Evolutionary conservation across 2,329 filamentous ascomycete species (phyloP), one percentile per base, ranked within the genome.

Genomic region (Talaromyces sp.): DNA sequence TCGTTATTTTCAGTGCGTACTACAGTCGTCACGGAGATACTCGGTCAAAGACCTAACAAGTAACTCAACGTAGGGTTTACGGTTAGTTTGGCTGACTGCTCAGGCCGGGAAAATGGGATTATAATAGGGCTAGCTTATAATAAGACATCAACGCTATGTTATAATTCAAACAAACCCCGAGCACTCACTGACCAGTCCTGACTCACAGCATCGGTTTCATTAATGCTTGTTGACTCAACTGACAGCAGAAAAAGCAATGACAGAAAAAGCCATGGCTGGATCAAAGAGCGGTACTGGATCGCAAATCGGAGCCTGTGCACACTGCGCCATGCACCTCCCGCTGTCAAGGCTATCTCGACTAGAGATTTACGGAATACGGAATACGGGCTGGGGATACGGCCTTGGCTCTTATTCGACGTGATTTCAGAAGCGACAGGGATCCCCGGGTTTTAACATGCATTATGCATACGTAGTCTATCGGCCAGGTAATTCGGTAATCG

Each of bases 301-400:
- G 48, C 48, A 33, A 52, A 52, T 52, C 48, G 48, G 48, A 54
- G 50, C 50, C 31, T 54, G 28, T 35, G 50, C 50, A 23, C n/a
- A n/a, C n/a, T n/a, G n/a, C n/a, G n/a, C 50, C 14, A 23, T 31
- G 25, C 12, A 50, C 25, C 25, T 18, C 18, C 50, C 31, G 31
- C 31, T 54, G 50, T 54, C 50, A 54, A 33, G 12, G 25, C 48
- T 18, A 44, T 44, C 18, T 44, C 12, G n/a, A 44, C 42, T 44
- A 44, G 14, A 44, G 8, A 44, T n/a, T 44, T 44, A 44, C 37
- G 16, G 5, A 42, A 3, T 42, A 42, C 42, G 40, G 40, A 46
- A 11, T 46, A 46, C 21, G 11, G 18, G 21, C 42, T 25, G 42
- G 31, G 28, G 50, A 54, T 54, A 31, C 14, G 50, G 37, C 37